Conservation (phyloP, 768 basidiomycete species). For the Gyrodon lividus region DNA sequence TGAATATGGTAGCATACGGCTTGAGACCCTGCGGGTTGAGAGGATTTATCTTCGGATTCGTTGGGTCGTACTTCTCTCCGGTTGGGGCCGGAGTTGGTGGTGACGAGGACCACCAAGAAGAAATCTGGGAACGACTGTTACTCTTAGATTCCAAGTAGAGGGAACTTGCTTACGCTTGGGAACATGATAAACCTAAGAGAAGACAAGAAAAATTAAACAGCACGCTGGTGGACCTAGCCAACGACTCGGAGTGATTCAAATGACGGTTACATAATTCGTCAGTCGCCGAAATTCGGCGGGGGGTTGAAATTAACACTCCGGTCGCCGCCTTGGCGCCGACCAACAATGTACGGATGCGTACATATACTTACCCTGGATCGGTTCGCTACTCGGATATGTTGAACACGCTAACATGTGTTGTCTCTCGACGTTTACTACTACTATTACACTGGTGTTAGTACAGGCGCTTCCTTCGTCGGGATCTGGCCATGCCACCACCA, state of each 20-base stretch:
- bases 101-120: slow-evolving; percentile 55
- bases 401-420: too few relatives aligned
- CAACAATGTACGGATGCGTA: too few relatives aligned
- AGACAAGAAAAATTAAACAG: background rate
- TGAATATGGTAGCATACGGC: slow-evolving; percentile 57
- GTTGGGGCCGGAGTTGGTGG: slow-evolving; percentile 27
- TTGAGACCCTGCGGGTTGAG: slow-evolving; percentile 94
- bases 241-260: too few relatives aligned
- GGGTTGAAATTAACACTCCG: too few relatives aligned
- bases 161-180: slow-evolving; percentile 33
- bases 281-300: too few relatives aligned
- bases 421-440: too few relatives aligned
- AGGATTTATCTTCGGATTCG: slow-evolving; percentile 80
- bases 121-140: slow-evolving; percentile 35
- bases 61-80: slow-evolving; percentile 60
- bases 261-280: too few relatives aligned
- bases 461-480: background rate
- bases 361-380: too few relatives aligned
- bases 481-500: slow-evolving; percentile 9
- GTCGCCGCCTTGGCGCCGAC: too few relatives aligned
- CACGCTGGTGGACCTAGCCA: background rate
- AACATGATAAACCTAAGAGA: slow-evolving; percentile 35
- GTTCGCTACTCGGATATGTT: background rate
- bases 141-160: background rate
- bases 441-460: background rate